A percentile compares a stretch with the other conserved stretches of the same genome.
Conservation (phyloP, 2,329 filamentous ascomycete species). For the Gnomoniopsis sp. region DNA sequence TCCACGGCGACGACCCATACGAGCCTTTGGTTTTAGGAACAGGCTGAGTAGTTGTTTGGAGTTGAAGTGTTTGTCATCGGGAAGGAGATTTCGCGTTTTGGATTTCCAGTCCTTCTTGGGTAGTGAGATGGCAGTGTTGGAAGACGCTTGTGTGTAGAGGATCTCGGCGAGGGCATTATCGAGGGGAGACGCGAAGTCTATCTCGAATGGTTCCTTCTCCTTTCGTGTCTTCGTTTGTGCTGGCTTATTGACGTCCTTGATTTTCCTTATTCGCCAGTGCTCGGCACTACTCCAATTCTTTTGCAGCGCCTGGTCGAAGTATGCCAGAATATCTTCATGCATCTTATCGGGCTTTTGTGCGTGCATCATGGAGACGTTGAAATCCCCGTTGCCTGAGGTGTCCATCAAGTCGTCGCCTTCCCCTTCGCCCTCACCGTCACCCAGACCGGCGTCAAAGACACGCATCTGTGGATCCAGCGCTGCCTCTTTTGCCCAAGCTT, state of each 20-base stretch:
- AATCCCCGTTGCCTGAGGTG: slow-evolving; percentile 62
- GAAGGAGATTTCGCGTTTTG: slow-evolving; percentile 86
- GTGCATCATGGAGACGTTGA: slow-evolving; percentile 75
- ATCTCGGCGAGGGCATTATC: slow-evolving; percentile 67
- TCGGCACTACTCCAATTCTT: slow-evolving; percentile 99
- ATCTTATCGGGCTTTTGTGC: slow-evolving; percentile 62
- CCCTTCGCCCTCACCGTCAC: slow-evolving; percentile 51
- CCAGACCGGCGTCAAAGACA: slow-evolving; percentile 63
- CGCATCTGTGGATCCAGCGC: slow-evolving; percentile 83
- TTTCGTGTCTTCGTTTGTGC: slow-evolving; percentile 67
- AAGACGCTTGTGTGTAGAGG: slow-evolving; percentile 77
- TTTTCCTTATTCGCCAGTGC: slow-evolving; percentile 94
- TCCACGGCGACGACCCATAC: slow-evolving; percentile 65
- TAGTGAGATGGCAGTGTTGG: slow-evolving; percentile 76
- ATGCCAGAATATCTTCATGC: slow-evolving; percentile 94
- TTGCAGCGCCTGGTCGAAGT: slow-evolving; percentile 93
- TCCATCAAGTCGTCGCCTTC: slow-evolving; percentile 59
- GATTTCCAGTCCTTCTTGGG: slow-evolving; percentile 96
- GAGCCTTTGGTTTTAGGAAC: slow-evolving; percentile 92
- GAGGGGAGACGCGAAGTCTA: slow-evolving; percentile 80
- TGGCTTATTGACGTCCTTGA: slow-evolving; percentile 73
- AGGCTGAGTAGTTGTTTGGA: slow-evolving; percentile 84
- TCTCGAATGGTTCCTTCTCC: slow-evolving; percentile 94
- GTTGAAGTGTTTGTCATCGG: slow-evolving; percentile 98
- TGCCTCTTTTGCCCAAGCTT: slow-evolving; percentile 90